Evolutionary conservation across 2,329 filamentous ascomycete genomes (phyloP), one percentile per base, ranked within the genome.

Genomic region (Alternaria angustiovoidea): DNA sequence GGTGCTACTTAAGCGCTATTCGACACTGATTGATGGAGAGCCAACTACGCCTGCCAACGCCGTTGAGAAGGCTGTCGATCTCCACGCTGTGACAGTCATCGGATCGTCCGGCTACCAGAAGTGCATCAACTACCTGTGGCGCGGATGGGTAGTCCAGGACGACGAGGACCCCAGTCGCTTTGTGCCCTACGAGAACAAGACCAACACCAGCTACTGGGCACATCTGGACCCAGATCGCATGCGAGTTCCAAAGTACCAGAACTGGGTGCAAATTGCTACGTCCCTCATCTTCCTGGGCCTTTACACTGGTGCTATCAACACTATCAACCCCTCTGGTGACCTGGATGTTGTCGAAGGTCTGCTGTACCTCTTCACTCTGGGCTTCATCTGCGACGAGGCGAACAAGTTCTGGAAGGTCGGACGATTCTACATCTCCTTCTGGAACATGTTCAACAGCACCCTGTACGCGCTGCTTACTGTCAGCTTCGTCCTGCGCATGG

Each of bases 221-320:
- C 95, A 99, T 76, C 88, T 98, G 70, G 91, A 98, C 72, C 95
- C 95, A 0, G 94, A 98, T 75, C 90, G 95, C 36, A 96, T 99
- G 91, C 88, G 94, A 30, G 91, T 93, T 0, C 95, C 95, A 4
- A 84, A 91, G 52, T 98, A 98, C 73, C 95, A 99, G 79, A 99
- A 98, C 74, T 87, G 88, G 4, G 89, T 94, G 4, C 93, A 97
- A 76, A 88, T 99, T 57, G 82, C 94, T 64, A 88, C 97, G 64
- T 96, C 92, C 0, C 71, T 98, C 63, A 78, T 95, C 61, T 99
- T 92, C 74, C 85, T 99, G 4, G 90, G 80, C 0, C 84, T 99
- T 1, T 99, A 94, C 78, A 98, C 95, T 0, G 87, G 86, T 4
- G 93, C 94, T 16, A 95, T 99, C 81, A 98, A 97, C 81, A 94